Conservation (phyloP, 768 basidiomycete genomes). For the Mycena leptocephala region DNA sequence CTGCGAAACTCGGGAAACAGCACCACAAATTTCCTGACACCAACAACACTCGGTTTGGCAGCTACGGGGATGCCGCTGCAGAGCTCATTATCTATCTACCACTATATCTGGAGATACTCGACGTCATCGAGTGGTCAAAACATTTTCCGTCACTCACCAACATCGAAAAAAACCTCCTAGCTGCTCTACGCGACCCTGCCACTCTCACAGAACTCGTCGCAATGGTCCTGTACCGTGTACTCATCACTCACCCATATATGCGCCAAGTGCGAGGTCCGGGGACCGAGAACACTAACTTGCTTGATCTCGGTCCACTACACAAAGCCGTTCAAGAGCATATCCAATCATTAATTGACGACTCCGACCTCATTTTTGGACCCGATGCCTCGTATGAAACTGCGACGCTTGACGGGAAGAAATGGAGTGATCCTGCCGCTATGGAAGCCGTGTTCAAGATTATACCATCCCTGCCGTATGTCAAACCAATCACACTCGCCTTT, state of each 20-base stretch:
- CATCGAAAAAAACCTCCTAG: constrained; percentile 40
- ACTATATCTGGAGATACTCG: constrained; percentile 27
- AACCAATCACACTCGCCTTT: constrained; percentile 4
- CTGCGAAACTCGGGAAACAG: too few species aligned
- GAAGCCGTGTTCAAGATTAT: background rate
- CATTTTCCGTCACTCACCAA: constrained; percentile 30
- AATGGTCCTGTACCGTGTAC: constrained; percentile 22
- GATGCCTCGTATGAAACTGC: too few species aligned
- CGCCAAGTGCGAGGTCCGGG: constrained; percentile 1
- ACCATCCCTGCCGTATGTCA: constrained; percentile 4
- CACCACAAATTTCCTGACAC: too few species aligned
- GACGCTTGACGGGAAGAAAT: background rate
- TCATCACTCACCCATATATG: constrained; percentile 40
- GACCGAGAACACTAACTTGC: too few species aligned
- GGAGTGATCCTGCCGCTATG: background rate
- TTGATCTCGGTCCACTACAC: too few species aligned
- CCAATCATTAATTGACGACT: too few species aligned
- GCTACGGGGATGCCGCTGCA: background rate
- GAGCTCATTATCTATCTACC: background rate
- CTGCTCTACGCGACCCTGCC: constrained; percentile 33
- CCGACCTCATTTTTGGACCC: too few species aligned
- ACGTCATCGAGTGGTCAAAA: constrained; percentile 36
- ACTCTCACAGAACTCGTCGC: too few species aligned
- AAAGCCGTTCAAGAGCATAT: too few species aligned
- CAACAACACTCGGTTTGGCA: too few species aligned